A percentile compares a stretch with the other conserved stretches of the same genome.
Conservation (phyloP, 2,329 filamentous ascomycete species). For the Intubia oerlemansii region DNA sequence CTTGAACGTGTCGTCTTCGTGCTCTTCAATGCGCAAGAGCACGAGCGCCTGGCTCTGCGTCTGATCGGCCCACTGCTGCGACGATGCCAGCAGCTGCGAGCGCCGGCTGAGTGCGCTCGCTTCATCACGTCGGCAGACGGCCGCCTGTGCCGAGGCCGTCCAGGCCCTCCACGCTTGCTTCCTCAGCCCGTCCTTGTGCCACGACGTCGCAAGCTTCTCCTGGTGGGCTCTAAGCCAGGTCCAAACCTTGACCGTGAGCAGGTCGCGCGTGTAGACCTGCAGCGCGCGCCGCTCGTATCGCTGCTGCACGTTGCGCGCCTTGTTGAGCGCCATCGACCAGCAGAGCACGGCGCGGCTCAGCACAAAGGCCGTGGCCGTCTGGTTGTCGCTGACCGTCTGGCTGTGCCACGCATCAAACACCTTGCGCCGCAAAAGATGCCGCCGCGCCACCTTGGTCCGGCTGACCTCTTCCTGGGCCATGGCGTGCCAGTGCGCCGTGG, state of each 20-base stretch:
- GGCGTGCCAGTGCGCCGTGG: conserved; percentile 48
- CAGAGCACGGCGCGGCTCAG: conserved; percentile 10
- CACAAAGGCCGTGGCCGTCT: conserved; percentile 20
- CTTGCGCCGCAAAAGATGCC: conserved; percentile 46
- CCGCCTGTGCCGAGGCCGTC: too few relatives aligned
- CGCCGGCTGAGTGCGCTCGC: conserved; percentile 6
- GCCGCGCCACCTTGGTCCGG: conserved; percentile 43
- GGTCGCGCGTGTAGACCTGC: conserved; percentile 11
- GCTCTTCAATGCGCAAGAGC: conserved; percentile 3
- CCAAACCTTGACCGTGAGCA: conserved; percentile 11
- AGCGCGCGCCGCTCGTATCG: conserved; percentile 9
- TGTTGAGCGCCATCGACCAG: conserved; percentile 11
- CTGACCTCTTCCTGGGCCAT: conserved; percentile 41
- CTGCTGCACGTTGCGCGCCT: conserved; percentile 8
- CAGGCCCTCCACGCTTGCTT: too few relatives aligned
- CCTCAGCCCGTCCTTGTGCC: conserved; percentile 3
- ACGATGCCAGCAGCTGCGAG: conserved; percentile 6
- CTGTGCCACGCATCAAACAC: conserved; percentile 51
- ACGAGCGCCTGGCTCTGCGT: conserved; percentile 1
- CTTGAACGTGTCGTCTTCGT: conserved; percentile 3
- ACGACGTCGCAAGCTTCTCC: conserved; percentile 9
- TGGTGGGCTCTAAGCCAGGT: conserved; percentile 14
- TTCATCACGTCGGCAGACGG: conserved; percentile 3
- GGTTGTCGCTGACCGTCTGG: conserved; percentile 38
- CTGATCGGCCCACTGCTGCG: conserved; percentile 4